Evolutionary conservation across 768 basidiomycete species (phyloP).

Genomic region (Lactarius pseudohatsudake): DNA sequence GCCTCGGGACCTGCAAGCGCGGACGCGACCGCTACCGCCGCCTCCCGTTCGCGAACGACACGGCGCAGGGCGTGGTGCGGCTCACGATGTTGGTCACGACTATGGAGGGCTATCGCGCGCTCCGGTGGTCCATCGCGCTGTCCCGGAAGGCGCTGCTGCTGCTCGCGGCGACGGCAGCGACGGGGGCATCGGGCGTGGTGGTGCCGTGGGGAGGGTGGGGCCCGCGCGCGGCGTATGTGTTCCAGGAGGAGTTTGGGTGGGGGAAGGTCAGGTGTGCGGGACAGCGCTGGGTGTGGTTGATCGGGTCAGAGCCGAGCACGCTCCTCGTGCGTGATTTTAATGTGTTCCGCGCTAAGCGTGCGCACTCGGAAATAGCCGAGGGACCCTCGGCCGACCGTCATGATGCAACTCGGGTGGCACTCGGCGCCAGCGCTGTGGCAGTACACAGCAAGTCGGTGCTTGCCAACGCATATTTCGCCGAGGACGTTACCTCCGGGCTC

Average conservation of each 20-base stretch:
- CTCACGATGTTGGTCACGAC: not conserved
- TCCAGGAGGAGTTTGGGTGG: not conserved
- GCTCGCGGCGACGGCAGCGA: not conserved
- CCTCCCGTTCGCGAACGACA: not conserved
- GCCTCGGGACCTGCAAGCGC: too few relatives aligned
- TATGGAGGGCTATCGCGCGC: not conserved
- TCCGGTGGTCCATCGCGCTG: not conserved
- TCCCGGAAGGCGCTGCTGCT: not conserved
- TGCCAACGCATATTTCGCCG: not conserved
- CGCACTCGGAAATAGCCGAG: not conserved
- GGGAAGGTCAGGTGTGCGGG: slow-evolving; percentile 2
- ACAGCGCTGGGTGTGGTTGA: slow-evolving; percentile 1
- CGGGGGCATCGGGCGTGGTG: not conserved
- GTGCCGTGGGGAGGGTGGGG: not conserved
- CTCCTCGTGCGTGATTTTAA: slow-evolving; percentile 1
- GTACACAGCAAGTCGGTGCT: not conserved
- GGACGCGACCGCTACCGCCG: too few relatives aligned
- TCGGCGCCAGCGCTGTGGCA: not conserved
- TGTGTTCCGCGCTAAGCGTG: not conserved
- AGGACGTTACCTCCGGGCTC: not conserved
- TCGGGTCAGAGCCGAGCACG: too few relatives aligned
- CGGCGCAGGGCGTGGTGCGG: not conserved
- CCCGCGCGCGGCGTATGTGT: not conserved
- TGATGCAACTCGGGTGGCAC: not conserved
- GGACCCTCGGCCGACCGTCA: not conserved